Evolutionary conservation across 306 rosid species (phyloP), one percentile per base, ranked within the genome.

Genomic region (Acmispon strigosus): DNA sequence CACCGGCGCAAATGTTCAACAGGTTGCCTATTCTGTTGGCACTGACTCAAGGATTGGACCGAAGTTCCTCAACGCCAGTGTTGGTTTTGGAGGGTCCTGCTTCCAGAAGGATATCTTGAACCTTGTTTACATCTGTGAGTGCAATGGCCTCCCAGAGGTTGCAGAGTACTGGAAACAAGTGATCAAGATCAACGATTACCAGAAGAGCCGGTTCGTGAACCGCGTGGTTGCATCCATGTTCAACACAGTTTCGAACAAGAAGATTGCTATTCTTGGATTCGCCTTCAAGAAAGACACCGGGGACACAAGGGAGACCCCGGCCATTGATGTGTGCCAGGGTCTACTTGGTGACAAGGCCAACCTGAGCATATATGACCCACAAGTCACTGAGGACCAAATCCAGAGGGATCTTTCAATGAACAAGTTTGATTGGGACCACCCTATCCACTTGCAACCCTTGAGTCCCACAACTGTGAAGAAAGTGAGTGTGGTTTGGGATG

Each of bases 131-230:
- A 93, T 93, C 82, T 93, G 98, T 6, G 98, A 93, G 81, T 90
- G 98, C 87, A 90, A 93, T 79, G 98, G 98, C 75, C 98, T 93
- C 71, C 96, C 98, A 0, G 98, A 93, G 86, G 98, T 93, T 48
- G 98, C 98, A 0, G 98, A 93, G 81, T 93, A 93, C 88, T 90
- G 98, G 98, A 93, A 93, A 70, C 98, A 93, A 82, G 98, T 93
- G 34, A 90, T 93, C 86, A 93, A 93, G 96, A 90, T 93, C 61
- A 93, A 93, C 2, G 98, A 93, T 41, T 93, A 93, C 57, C 98
- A 93, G 88, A 93, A 93, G 88, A 88, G 73, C 56, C 98, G 98
- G 1, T 93, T 93, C 47, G 98, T 93, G 42, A 93, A 93, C 83
- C 93, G 98, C 24, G 92, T 93, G n/a, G 98, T 93, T 69, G 18